Conservation (phyloP, 2,329 filamentous ascomycete genomes). For the Alternaria burnsii region DNA sequence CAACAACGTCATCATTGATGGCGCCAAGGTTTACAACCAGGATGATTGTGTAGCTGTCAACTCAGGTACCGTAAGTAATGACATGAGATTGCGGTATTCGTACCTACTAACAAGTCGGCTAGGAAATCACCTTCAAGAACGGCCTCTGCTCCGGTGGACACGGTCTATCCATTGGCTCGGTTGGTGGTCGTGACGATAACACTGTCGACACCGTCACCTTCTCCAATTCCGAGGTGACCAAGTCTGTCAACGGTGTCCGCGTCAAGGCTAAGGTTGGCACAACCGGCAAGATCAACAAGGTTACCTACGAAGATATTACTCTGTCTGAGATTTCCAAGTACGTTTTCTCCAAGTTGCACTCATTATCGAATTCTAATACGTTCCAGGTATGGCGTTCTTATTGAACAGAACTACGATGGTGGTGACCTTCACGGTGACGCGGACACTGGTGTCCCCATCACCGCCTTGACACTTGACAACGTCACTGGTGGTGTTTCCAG, state of each 20-base stretch:
- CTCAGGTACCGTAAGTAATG: slow-evolving; percentile 55
- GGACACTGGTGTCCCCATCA: slow-evolving; percentile 58
- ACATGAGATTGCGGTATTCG: slow-evolving; percentile 5
- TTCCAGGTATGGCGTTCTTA: slow-evolving; percentile 56
- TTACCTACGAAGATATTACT: slow-evolving; percentile 58
- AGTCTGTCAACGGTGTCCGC: slow-evolving; percentile 65
- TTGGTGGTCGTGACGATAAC: slow-evolving; percentile 64
- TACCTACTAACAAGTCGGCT: slow-evolving; percentile 2
- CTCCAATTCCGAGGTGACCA: slow-evolving; percentile 56
- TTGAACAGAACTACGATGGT: slow-evolving; percentile 63
- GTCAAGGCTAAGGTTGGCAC: slow-evolving; percentile 64
- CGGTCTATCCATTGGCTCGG: slow-evolving; percentile 66
- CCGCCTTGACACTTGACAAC: slow-evolving; percentile 51
- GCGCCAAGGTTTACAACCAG: slow-evolving; percentile 64
- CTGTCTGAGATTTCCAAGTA: slow-evolving; percentile 53
- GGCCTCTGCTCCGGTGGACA: slow-evolving; percentile 63
- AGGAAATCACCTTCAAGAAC: slow-evolving; percentile 47
- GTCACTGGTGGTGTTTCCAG: slow-evolving; percentile 48
- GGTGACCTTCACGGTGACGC: slow-evolving; percentile 54
- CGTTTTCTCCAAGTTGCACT: background rate
- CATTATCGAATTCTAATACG: background rate
- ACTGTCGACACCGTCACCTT: slow-evolving; percentile 63
- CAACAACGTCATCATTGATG: slow-evolving; percentile 58
- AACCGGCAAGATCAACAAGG: slow-evolving; percentile 60
- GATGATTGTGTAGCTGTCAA: slow-evolving; percentile 68